Conservation (phyloP, 2,329 filamentous ascomycete genomes). For the Neonectria ditissima region DNA sequence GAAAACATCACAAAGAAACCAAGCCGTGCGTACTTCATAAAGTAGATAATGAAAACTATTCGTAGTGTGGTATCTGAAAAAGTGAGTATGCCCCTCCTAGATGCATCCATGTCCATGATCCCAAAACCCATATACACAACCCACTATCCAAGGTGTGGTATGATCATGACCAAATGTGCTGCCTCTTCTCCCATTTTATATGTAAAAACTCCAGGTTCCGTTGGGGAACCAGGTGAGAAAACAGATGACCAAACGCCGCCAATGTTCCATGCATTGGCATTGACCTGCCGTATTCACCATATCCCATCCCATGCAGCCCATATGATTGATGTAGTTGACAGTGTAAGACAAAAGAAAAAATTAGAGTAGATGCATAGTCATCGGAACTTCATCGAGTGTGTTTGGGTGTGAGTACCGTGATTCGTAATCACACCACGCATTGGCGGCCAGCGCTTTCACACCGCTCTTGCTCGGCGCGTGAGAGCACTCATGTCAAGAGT, state of each 20-base stretch:
- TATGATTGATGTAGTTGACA: constrained; percentile 33
- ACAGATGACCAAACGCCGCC: constrained; percentile 36
- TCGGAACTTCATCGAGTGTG: constrained; percentile 26
- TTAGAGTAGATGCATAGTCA: constrained; percentile 33
- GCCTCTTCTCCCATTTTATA: constrained; percentile 33
- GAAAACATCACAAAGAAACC: background rate
- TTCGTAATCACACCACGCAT: constrained; percentile 34
- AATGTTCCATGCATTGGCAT: constrained; percentile 17
- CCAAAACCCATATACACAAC: constrained; percentile 17
- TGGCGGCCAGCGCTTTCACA: constrained; percentile 41
- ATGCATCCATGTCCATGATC: constrained; percentile 35
- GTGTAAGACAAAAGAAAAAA: constrained; percentile 35
- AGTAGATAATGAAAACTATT: constrained; percentile 36
- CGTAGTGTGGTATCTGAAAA: constrained; percentile 45
- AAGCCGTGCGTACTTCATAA: constrained; percentile 5
- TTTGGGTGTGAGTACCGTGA: constrained; percentile 9
- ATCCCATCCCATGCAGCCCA: constrained; percentile 34
- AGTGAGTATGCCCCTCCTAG: constrained; percentile 36
- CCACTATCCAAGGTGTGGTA: constrained; percentile 2
- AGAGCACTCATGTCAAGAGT: constrained; percentile 44
- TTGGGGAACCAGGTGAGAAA: constrained; percentile 24
- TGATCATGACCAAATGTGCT: constrained; percentile 6
- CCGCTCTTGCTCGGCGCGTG: constrained; percentile 40
- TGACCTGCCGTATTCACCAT: constrained; percentile 18
- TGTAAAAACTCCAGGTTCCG: constrained; percentile 38